phyloP scores from a whole-genome alignment of 371 early-diverging fungal genomes.

The Rhizopus microsporus region DNA sequence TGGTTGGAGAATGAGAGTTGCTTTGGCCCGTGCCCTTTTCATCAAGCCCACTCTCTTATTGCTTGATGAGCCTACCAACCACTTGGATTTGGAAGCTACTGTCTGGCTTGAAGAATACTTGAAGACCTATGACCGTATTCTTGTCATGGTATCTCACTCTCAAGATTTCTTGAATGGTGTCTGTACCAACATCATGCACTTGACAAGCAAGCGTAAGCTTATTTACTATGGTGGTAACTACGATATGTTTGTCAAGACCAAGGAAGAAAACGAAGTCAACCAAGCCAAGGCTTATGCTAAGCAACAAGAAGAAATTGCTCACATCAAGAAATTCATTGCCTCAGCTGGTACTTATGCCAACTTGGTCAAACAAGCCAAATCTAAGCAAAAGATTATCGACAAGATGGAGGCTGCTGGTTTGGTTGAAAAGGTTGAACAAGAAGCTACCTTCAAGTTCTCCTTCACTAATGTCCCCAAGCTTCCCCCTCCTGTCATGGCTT shows the following conservation, averaged over 20 bases:
- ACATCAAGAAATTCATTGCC: constrained; percentile 98
- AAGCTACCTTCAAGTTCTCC: constrained; percentile 78
- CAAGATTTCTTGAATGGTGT: constrained; percentile 98
- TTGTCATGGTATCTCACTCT: constrained; percentile 97
- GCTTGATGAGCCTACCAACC: constrained; percentile 98
- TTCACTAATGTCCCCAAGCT: constrained; percentile 88
- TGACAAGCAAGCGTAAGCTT: constrained; percentile 89
- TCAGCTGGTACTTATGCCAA: constrained; percentile 99
- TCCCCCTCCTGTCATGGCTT: constrained; percentile 97
- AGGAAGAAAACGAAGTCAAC: constrained; percentile 91
- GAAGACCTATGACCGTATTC: constrained; percentile 90
- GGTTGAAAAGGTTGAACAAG: constrained; percentile 87
- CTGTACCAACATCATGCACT: constrained; percentile 93
- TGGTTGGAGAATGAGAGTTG: constrained; percentile 99
- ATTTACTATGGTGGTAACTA: constrained; percentile 98
- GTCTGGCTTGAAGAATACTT: constrained; percentile 99
- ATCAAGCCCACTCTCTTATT: constrained; percentile 94
- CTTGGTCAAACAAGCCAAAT: constrained; percentile 98
- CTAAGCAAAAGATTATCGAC: constrained; percentile 98
- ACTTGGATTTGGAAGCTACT: constrained; percentile 96
- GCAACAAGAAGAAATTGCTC: constrained; percentile 98
- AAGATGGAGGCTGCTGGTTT: constrained; percentile 99
- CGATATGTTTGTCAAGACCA: constrained; percentile 94
- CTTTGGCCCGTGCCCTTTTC: constrained; percentile 96
- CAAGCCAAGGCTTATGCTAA: constrained; percentile 97